Evolutionary conservation across 331 rosid species (phyloP).

Genomic region (Pyracantha coccinea): DNA sequence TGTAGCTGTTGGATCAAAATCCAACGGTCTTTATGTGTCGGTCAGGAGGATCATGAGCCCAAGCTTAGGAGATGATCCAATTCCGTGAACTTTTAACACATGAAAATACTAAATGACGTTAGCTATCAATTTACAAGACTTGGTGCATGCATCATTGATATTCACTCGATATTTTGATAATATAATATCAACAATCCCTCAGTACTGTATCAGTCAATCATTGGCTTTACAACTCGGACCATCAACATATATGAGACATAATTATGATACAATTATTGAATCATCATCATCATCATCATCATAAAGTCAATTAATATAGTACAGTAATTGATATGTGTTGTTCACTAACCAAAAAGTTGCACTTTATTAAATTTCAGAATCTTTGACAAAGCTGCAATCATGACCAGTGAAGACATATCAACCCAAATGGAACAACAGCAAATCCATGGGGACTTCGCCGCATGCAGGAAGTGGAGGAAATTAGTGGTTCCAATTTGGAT

Average conservation of each 20-base stretch:
- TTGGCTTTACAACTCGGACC: not conserved
- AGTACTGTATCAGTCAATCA: not conserved
- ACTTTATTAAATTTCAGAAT: conserved; percentile 19
- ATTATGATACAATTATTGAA: too few species aligned
- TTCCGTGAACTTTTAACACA: too few species aligned
- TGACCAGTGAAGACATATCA: conserved; percentile 46
- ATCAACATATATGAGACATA: too few species aligned
- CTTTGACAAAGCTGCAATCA: conserved; percentile 69
- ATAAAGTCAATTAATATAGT: not conserved
- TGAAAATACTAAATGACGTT: not conserved
- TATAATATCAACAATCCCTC: not conserved
- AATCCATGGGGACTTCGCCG: conserved; percentile 74
- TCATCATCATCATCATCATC: not conserved
- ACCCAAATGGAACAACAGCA: conserved; percentile 46
- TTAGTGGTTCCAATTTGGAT: conserved; percentile 72
- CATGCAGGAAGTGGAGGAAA: conserved; percentile 77
- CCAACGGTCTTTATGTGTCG: too few species aligned
- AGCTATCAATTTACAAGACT: too few species aligned
- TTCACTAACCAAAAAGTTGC: not conserved
- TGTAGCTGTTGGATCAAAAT: too few species aligned
- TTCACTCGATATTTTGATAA: not conserved
- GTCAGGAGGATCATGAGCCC: too few species aligned
- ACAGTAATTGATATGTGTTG: not conserved
- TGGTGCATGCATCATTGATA: too few species aligned
- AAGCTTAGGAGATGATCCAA: too few species aligned